phyloP scores from a whole-genome alignment of 1,284 basidiomycete genomes.

The Rhodotorula sp. region DNA sequence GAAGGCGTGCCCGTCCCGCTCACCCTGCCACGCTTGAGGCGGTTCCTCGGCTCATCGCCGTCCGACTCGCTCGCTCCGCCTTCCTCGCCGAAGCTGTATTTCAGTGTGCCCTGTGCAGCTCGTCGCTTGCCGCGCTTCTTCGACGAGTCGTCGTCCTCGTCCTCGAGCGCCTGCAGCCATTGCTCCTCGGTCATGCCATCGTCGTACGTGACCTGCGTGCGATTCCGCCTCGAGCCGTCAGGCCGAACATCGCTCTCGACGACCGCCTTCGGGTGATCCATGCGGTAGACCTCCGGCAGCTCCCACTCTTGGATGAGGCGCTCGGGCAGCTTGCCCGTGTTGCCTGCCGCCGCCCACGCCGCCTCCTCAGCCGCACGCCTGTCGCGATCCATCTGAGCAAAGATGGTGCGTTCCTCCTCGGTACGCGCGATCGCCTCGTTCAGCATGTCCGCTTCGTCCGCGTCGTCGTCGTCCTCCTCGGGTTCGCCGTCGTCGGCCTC shows the following conservation, averaged over 20 bases:
- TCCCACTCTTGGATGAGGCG: conserved; percentile 84
- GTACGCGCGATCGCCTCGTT: conserved; percentile 88
- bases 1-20: conserved; percentile 3
- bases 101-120: conserved; percentile 12
- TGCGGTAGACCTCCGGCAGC: conserved; percentile 88
- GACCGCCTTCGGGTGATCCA: conserved; percentile 62
- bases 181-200: conserved; percentile 93
- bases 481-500: conserved; percentile 67
- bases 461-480: conserved; percentile 90
- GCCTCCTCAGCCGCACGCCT: conserved; percentile 70
- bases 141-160: conserved; percentile 32
- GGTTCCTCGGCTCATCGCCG: conserved; percentile 13
- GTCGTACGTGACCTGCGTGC: conserved; percentile 85
- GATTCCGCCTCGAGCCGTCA: conserved; percentile 70
- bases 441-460: conserved; percentile 89
- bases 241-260: conserved; percentile 57
- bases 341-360: conserved; percentile 71
- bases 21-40: conserved; percentile 10
- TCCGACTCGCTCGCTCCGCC: conserved; percentile 27
- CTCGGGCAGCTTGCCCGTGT: conserved; percentile 58
- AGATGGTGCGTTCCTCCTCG: conserved; percentile 75
- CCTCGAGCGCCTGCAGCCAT: conserved; percentile 67
- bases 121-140: conserved; percentile 13
- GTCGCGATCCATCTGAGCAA: conserved; percentile 80
- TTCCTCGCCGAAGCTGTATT: conserved; percentile 12